Evolutionary conservation across 345 rosid species (phyloP), one percentile per base, ranked within the genome.

Genomic region (Lagerstroemia speciosa): DNA sequence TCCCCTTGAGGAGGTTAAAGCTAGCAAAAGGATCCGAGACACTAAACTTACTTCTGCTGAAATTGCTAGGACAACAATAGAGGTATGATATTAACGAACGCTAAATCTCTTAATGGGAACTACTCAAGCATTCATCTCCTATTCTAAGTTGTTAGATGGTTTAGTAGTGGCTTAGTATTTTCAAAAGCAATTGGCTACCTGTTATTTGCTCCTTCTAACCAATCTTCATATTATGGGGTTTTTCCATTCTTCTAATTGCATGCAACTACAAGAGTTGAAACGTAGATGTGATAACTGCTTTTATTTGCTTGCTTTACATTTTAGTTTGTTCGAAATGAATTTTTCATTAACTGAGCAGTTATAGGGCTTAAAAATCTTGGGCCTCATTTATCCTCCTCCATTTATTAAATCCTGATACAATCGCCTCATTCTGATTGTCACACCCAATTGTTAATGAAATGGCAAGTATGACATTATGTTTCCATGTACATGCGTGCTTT

Each of bases 1-100:
- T 79, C 98, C 97, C 66, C 89, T 93, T 36, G 98, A 93, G 78
- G 98, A 93, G 61, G 67, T 93, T 64, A 84, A 86, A 80, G 78
- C 76, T 37, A 60, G 71, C 75, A 84, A 83, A 81, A 83, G 84
- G 75, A 69, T 74, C 62, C 88, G 85, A n/a, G 86, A 87, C 27
- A 83, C 87, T 33, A 85, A 87, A 73, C 91, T 91, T 58, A 76
- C 94, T 55, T 66, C 83, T 55, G 83, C 97, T 45, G 98, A 91
- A 86, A 77, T 84, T 45, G 94, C 96, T 46, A 85, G 96, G 82
- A 93, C 97, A 64, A 82, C 94, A 1, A 83, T 89, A 14, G 96
- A 93, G 94, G 97, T 93, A 69, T 37, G 75, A 37, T 62, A 24
- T 24, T 46, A 41, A 0, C 36, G 12, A 66, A 26, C 20, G 16